Percentiles rank a stretch among this genome's conserved stretches.
phyloP scores from a whole-genome alignment of 139 green algal species.

The Chlorella sp. region DNA sequence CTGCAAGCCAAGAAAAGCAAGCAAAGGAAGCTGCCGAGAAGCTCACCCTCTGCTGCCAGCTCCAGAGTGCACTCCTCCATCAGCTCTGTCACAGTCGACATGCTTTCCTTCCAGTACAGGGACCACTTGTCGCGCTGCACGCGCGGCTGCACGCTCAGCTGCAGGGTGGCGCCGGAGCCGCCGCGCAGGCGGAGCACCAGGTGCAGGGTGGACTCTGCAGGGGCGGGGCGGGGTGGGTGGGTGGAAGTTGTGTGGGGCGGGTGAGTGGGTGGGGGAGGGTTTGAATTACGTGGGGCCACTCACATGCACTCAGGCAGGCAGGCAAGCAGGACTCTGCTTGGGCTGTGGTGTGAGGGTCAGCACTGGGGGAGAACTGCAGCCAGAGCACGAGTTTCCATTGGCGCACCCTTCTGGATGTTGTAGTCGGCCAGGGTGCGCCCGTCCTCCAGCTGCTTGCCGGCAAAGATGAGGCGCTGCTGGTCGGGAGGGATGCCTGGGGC shows the following conservation, averaged over 20 bases:
- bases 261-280: background rate
- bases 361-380: background rate
- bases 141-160: constrained; percentile 69
- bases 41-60: constrained; percentile 16
- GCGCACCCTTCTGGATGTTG: constrained; percentile 96
- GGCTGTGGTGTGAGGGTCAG: background rate
- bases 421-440: constrained; percentile 96
- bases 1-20: too few species aligned
- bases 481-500: constrained; percentile 92
- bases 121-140: constrained; percentile 83
- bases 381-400: too few species aligned
- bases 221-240: background rate
- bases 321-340: background rate
- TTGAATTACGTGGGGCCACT: background rate
- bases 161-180: constrained; percentile 28
- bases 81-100: constrained; percentile 66
- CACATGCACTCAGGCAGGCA: background rate
- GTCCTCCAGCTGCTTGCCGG: constrained; percentile 98
- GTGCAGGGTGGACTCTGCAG: constrained; percentile 55
- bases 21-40: too few species aligned
- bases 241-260: background rate
- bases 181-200: constrained; percentile 57
- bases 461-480: constrained; percentile 98
- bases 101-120: constrained; percentile 89
- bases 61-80: constrained; percentile 43